Evolutionary conservation across 1,284 basidiomycete species (phyloP), one percentile per base, ranked within the genome.

Genomic region (Puccinia horiana): DNA sequence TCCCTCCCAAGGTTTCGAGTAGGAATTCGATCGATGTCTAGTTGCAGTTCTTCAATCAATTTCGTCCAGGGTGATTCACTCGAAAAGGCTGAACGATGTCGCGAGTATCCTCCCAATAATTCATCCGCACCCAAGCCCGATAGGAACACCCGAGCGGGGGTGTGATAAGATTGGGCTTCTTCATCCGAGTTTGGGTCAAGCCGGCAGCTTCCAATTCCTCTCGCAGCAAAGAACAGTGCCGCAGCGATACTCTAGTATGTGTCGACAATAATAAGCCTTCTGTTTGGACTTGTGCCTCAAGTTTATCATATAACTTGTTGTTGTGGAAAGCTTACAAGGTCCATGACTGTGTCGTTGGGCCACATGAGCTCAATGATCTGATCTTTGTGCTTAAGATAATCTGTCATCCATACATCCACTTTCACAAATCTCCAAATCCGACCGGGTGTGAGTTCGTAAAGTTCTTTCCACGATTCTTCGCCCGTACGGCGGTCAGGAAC

Each of bases 81-180:
- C 2, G 44, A 29, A 86, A 91, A 98, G 0, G 92, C 93, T 14
- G 91, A 91, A 18, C 94, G 91, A 88, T 98, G 95, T 72, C 97
- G 90, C 0, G 93, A 91, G 87, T 99, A 99, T 0, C 97, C 97
- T 0, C 94, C 97, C 0, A 99, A 89, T 40, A 98, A 89, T 87
- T 99, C 96, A 86, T 99, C 96, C 0, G 97, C 94, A 0, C 97
- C 97, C 1, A 99, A 88, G 0, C 97, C 97, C 83, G 92, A 96
- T 32, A 99, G 88, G 23, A 98, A 89, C 0, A 98, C 95, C 61
- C 91, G 91, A 0, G 96, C 94, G 2, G 89, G 87, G 82, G 93
- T 94, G 0, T 88, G 89, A 86, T 97, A 96, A 9, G 49, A 40
- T 3, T 54, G 54, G 8, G 52, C 32, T 23, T 37, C 23, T 40